Base-by-base conservation (phyloP, 768 basidiomycete genomes). In the Russula sp. region DNA sequence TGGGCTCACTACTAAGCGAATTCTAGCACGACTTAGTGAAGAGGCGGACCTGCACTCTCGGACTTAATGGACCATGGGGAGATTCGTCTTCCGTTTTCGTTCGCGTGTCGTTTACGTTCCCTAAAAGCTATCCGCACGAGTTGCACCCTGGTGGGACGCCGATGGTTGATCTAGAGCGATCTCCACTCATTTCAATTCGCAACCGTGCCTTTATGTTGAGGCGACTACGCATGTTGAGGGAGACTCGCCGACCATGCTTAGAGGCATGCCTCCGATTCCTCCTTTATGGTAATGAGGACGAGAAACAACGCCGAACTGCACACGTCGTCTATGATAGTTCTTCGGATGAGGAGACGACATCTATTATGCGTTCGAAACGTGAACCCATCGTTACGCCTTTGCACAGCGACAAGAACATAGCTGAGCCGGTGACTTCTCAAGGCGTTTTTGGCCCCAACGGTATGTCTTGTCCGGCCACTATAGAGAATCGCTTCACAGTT, bases 41-140 rank as follows among this genome's bases (percentile, higher is more conserved):
- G 72, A 85, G 82, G 69, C 84, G 92, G 11, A 88, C 85, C 16
- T 91, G 92, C 69, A 94, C 92, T 1, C 79, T 97, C 53, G 90
- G 92, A 5, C 77, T 98, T 49, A 86, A 92, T 67, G 92, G 92
- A 2, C 94, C 93, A 2, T 95, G 94, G 94, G 92, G 90, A n/a
- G 89, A 88, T 61, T 84, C 82, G 0, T 88, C 87, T 13, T 88
- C 87, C 22, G 89, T 89, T 8, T 94, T 92, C 76, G 86, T 94
- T 63, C 87, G 95, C 0, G 83, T 96, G 30, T 88, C 90, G 1
- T 95, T 97, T 76, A 87, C 84, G 1, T 98, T 98, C 71, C 94
- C 96, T 0, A 80, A 84, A 26, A 83, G 84, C 49, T 98, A 98
- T 71, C 89, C 91, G 0, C 79, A 84, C 7, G 80, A 81, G 0